Base-by-base conservation (phyloP, 306 rosid genomes). In the Inga laurina region DNA sequence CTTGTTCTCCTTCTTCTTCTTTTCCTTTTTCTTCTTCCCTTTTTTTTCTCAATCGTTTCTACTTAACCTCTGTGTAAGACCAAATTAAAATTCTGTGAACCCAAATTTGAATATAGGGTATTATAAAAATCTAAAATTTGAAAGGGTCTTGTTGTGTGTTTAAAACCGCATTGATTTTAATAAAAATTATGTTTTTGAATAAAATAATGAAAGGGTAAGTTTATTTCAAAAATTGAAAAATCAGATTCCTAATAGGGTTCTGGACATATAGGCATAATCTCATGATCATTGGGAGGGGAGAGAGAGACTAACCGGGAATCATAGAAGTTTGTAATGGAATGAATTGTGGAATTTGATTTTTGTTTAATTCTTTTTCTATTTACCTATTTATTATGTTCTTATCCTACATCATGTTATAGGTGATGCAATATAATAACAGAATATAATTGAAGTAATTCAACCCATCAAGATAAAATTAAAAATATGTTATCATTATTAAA, bases 1-100 rank as follows among this genome's bases (percentile, higher is more conserved):
- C 76, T 65, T 49, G 34, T 54, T 81, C 83, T 79, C 46, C 75
- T 78, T 6, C 37, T 48, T n/a, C 65, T 30, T 66, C 0, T 57
- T 19, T 0, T 3, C 8, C 3, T 5, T n/a, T 9, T 56, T 21
- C 3, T 6, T 54, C 32, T 72, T 32, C 45, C 24, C 49, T 0
- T 45, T 45, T 66, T 51, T 15, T 19, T 51, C 7, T 39, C 43
- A 6, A 39, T 18, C 24, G 61, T 83, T 80, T 21, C 64, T 21
- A 56, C 27, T 3, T 16, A 59, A 6, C 8, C 3, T n/a, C 2
- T 67, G 5, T n/a, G 15, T 6, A 12, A 30, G 21, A 13, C 43
- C 13, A 30, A 32, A 32, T 32, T 34, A 32, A 32, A 30, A 65
- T 65, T 32, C n/a, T 64, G 7, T 5, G 43, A 30, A 27, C 39